Base-by-base conservation (phyloP, 495 filamentous ascomycete species). In the Parathielavia appendiculata region DNA sequence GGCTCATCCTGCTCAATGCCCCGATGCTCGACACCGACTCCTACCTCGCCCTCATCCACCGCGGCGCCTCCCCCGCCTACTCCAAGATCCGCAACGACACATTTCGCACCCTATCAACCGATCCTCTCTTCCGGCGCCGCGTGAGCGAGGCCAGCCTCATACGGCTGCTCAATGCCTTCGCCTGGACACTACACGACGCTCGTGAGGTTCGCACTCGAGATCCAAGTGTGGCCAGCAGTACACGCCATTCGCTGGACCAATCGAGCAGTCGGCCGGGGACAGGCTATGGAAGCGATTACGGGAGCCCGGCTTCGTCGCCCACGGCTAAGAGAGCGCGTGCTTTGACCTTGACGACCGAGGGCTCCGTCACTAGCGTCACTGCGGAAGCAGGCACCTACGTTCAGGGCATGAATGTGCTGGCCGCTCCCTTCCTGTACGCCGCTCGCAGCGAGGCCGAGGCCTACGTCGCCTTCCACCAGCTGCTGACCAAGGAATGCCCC, bases 401-500 rank as follows among this genome's bases (percentile, higher is more conserved):
- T 6, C 93, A 99, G 69, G 93, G 93, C 57, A 97, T 98, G 93
- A 98, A 97, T 68, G 92, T 97, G n/a, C 82, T 98, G n/a, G 92
- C 90, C 38, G 93, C 93, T 10, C 95, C 93, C 0, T 97, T 99
- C 65, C 80, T 97, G 43, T 99, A 99, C 71, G 91, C 92, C 4
- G 91, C 93, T 17, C 86, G 89, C 59, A 95, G 89, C 65, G 93
- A 99, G 71, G 88, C 91, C 0, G 91, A 99, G 69, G 93, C 95
- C 12, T 97, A 96, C 56, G 85, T 88, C 30, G 85, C 91, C 11
- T 97, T 99, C 69, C 83, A 95, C 66, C 83, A 84, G 41, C 92
- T 96, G 60, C 84, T 97, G 60, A 93, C 90, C 10, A 79, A 79
- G 38, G 92, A 97, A 73, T 91, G 88, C 61, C 93, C 95, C 0